Evolutionary conservation across 768 basidiomycete species (phyloP), one percentile per base, ranked within the genome.

Genomic region (Thelephora ganbajun): DNA sequence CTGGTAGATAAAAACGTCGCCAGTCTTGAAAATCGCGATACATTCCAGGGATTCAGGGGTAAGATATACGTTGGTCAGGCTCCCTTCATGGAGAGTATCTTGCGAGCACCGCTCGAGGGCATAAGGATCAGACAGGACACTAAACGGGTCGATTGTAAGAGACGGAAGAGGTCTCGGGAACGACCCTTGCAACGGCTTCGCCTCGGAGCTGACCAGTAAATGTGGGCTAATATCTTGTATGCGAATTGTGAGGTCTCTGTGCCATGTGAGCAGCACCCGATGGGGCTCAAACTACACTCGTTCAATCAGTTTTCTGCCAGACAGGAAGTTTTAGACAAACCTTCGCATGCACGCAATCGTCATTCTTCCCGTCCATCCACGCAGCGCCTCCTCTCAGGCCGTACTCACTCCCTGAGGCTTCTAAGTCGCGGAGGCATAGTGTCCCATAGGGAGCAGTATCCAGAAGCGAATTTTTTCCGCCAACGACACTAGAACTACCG

Each of bases 201-300:
- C 67, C 5, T 63, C 61, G 3, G 66, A 56, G 42, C 64, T 63
- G 33, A 75, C 64, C 2, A 88, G 63, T 2, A 89, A 67, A 23
- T 83, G 79, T 3, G 77, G 71, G 47, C 85, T 87, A 36, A 80
- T 61, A 59, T 94, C 89, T 53, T 77, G 76, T 60, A 92, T 84
- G 47, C 72, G 74, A 16, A 92, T 63, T 4, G 71, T 73, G 16
- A 79, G 65, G 58, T 90, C 79, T 9, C 65, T 63, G 56, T 85
- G 78, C 47, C 66, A 67, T 0, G 82, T 83, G 2, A 84, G 60
- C 16, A 86, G 62, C 4, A 92, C 60, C 18, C 84, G 75, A 54
- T 71, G 76, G 12, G 71, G 73, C 57, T 83, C 77, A 52, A 71
- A 74, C 78, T 80, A 46, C 26, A 23, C 20, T 35, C 20, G 33